Evolutionary conservation across 1,139 yeast species (phyloP), one percentile per base, ranked within the genome.

Genomic region (Entelexis sorbosivorans): DNA sequence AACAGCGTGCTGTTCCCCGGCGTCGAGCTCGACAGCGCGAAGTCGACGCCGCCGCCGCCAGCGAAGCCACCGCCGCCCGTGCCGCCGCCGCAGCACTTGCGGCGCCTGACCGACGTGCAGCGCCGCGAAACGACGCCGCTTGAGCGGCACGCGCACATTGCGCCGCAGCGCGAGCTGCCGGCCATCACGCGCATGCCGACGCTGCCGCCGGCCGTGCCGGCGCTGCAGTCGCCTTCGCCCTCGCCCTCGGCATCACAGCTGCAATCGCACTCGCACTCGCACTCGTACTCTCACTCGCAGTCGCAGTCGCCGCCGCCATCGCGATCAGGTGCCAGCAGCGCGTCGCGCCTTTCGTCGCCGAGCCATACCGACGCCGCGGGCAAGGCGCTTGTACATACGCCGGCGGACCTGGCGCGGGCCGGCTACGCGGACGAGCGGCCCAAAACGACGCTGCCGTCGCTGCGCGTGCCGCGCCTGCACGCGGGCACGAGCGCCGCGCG

Each of bases 391-490:
- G 22, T 16, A 24, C 39, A 39, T 10, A 39, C 44, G 24, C 45
- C 45, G 2, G 35, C 20, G 13, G 45, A 31, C 7, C 29, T 32
- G 24, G 33, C 38, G 17, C 49, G 24, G 31, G n/a, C 29, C 5
- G 19, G 57, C 7, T 54, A 54, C 32, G 50, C 51, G 11, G 57
- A 54, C 43, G 40, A 19, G 20, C 54, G 52, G 28, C 44, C 53
- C n/a, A 49, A 48, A 19, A 14, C 44, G 5, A 8, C 24, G 3
- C 42, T 51, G 33, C 38, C 52, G 16, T 46, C 50, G 16, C 45
- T 54, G 24, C 43, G 52, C 6, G 46, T 50, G 5, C 51, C 52
- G 28, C 49, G 51, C 11, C 54, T 28, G 28, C 36, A 42, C 20
- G 10, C 45, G 8, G 8, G 29, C 29, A 3, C 45, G 8, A 17